Percentiles rank a stretch among this genome's conserved stretches.
Evolutionary conservation across 2,329 filamentous ascomycete species (phyloP).

Genomic region (Apiospora koreana): DNA sequence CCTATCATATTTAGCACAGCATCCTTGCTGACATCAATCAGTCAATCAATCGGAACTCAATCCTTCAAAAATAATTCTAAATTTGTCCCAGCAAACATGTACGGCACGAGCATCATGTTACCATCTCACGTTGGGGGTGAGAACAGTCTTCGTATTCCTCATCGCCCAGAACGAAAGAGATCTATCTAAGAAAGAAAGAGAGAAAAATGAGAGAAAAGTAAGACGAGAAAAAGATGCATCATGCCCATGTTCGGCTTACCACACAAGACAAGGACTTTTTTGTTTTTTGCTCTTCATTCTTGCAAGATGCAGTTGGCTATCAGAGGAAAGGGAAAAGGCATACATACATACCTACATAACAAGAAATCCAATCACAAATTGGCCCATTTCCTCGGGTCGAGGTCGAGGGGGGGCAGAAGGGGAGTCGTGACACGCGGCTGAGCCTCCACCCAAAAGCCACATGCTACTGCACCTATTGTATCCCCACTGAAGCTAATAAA

Average conservation of each 20-base stretch:
- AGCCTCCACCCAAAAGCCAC: background rate
- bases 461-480: background rate
- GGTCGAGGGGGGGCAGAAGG: background rate
- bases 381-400: constrained; percentile 4
- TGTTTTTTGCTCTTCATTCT: background rate
- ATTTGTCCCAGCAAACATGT: background rate
- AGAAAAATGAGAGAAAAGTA: background rate
- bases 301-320: background rate
- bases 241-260: background rate
- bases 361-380: too few species aligned
- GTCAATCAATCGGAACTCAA: constrained; percentile 7
- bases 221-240: background rate
- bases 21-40: constrained; percentile 1
- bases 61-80: background rate
- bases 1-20: background rate
- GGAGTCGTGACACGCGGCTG: constrained; percentile 2
- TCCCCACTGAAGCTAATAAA: background rate
- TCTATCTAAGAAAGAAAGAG: too few species aligned
- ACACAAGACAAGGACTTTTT: background rate
- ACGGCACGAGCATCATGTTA: background rate
- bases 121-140: background rate
- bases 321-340: background rate
- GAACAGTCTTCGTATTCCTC: background rate
- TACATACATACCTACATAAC: too few species aligned
- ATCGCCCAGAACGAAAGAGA: background rate